These are phyloP conservation scores for Russula ochroleuca DNA, from an alignment of 768 basidiomycete genomes.

Conservation along the genomic window DNA sequence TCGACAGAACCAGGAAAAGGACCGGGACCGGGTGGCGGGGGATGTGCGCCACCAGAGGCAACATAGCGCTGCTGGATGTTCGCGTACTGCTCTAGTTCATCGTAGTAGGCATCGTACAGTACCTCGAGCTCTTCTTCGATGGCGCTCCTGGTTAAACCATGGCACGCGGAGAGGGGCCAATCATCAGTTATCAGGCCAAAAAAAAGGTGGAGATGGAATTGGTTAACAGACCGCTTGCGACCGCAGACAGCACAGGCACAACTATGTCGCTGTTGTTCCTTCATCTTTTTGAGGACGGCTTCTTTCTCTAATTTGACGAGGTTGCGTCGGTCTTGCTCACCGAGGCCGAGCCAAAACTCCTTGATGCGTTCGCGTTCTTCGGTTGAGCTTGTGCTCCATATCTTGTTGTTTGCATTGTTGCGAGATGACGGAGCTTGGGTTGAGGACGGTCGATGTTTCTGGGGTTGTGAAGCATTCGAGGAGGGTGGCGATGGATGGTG, in stretches of 20 bases:
- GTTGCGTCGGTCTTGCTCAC: conserved; percentile 83
- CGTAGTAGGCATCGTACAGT: conserved; percentile 99
- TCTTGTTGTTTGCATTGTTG: conserved; percentile 55
- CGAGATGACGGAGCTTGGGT: conserved; percentile 18
- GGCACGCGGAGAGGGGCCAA: conserved; percentile 1
- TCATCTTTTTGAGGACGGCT: conserved; percentile 97
- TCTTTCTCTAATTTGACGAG: conserved; percentile 98
- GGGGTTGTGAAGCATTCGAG: conserved; percentile 39
- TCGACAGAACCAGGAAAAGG: conserved; percentile 99
- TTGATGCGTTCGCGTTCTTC: conserved; percentile 97
- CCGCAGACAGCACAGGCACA: conserved; percentile 97
- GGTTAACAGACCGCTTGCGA: conserved; percentile 78
- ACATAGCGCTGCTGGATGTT: conserved; percentile 96
- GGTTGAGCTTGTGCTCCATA: conserved; percentile 88
- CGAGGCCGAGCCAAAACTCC: conserved; percentile 94
- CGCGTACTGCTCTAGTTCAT: conserved; percentile 99
- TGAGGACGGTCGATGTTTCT: conserved; percentile 39
- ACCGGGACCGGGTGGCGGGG: conserved; percentile 92
- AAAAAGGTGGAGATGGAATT: conserved; percentile 31
- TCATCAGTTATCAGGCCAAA: conserved; percentile 29
- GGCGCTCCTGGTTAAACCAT: conserved; percentile 60
- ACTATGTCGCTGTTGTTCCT: conserved; percentile 96
- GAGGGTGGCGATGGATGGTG: conserved; percentile 53
- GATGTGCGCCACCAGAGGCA: conserved; percentile 80
- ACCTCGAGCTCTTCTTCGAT: conserved; percentile 99